Conservation (phyloP, 176 grass and related monocot species). For the Triticum turgidum region DNA sequence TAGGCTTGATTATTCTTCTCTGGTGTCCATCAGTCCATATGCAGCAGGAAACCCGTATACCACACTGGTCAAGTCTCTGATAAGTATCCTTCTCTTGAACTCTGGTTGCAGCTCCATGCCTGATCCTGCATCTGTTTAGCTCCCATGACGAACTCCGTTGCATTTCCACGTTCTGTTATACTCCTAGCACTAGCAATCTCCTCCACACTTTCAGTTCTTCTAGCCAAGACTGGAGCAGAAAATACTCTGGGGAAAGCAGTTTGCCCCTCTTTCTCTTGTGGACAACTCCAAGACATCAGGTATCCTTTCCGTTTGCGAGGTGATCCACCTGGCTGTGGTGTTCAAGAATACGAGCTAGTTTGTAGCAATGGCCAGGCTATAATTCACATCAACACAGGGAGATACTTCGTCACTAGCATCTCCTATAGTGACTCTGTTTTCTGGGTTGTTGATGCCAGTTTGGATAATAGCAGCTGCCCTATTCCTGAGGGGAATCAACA, state of each 20-base stretch:
- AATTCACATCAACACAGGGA: too few relatives aligned
- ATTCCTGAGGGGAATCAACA: too few relatives aligned
- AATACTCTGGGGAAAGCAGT: not conserved
- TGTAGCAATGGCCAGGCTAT: constrained; percentile 1
- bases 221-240: not conserved
- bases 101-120: not conserved
- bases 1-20: too few relatives aligned
- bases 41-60: too few relatives aligned
- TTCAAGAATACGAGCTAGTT: not conserved
- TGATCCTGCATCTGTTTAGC: not conserved
- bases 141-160: not conserved
- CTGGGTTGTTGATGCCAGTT: too few relatives aligned
- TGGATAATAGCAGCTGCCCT: too few relatives aligned
- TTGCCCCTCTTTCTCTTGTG: constrained; percentile 42
- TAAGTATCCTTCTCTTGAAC: too few relatives aligned
- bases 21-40: too few relatives aligned
- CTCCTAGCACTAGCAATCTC: not conserved
- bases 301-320: constrained; percentile 37
- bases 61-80: too few relatives aligned
- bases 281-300: constrained; percentile 30
- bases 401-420: too few relatives aligned
- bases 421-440: too few relatives aligned
- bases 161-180: not conserved
- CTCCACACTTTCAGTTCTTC: not conserved
- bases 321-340: constrained; percentile 28